Base-by-base conservation (phyloP, 371 early-diverging fungal genomes). In the Mucor sp. region DNA sequence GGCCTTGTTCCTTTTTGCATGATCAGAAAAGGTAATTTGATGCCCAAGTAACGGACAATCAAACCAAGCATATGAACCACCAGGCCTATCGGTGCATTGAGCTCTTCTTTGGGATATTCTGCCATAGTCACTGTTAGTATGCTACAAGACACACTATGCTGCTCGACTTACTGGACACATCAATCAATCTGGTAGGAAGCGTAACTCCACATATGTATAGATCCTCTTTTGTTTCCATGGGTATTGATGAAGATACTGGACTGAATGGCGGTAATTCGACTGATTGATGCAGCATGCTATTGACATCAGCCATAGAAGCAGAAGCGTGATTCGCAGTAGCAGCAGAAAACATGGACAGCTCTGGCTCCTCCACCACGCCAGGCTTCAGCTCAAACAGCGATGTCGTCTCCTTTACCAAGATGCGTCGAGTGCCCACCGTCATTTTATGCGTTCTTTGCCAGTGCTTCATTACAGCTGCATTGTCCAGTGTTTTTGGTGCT, bases 21-120 rank as follows among this genome's bases (percentile, higher is more conserved):
- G 6, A 92, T 75, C 28, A 79, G 69, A 69, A 89, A 94, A 0
- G 97, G 97, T 32, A 95, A 75, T 30, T 85, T 85, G 62, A 93
- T 82, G 39, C 90, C 92, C 11, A 94, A 77, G 74, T 95, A 95
- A 47, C 90, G 89, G 5, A 90, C 83, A 64, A 95, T 85, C n/a
- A 95, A 74, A 19, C 86, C 85, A 35, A 91, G 80, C 81, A 94
- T 87, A 62, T 95, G 95, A 43, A 90, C 76, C 25, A 90, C 85
- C 66, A 91, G 85, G n/a, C 92, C 91, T 32, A 94, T 82, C 17
- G 91, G 90, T 6, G 95, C 91, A 75, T 95, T 95, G 55, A 94
- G 82, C 66, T 91, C 91, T 74, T 94, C 94, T 37, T 86, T 81
- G 23, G 74, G 65, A n/a, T 72, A 78, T 44, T 63, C 82, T 69